These are phyloP conservation scores for Aegle marmelos DNA, from an alignment of 345 rosid species.

Conservation along the genomic window DNA sequence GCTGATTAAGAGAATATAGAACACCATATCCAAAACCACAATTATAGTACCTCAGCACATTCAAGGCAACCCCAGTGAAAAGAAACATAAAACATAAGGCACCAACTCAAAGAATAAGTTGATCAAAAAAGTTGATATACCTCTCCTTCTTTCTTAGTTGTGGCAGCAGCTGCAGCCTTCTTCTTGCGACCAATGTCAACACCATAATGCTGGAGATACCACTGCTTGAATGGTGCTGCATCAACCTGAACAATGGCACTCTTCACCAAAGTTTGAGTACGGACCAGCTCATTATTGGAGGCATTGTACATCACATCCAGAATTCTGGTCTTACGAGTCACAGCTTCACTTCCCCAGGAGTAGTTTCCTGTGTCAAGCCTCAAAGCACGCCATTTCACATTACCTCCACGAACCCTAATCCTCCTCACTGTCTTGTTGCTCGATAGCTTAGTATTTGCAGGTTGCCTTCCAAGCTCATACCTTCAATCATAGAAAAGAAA, in stretches of 20 bases:
- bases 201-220: constrained; percentile 53
- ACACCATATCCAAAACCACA: background rate
- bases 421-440: constrained; percentile 89
- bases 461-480: constrained; percentile 90
- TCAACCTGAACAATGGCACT: constrained; percentile 52
- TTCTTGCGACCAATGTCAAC: constrained; percentile 57
- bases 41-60: background rate
- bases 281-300: constrained; percentile 80
- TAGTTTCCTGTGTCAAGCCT: constrained; percentile 84
- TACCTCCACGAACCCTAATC: constrained; percentile 79
- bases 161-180: constrained; percentile 24
- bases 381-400: constrained; percentile 86
- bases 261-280: constrained; percentile 69
- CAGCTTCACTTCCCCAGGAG: constrained; percentile 91
- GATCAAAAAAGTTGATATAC: constrained; percentile 1
- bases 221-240: constrained; percentile 55
- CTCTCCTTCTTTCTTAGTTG: constrained; percentile 45
- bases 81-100: background rate
- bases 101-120: background rate
- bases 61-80: too few species aligned
- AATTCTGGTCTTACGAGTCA: constrained; percentile 76
- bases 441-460: constrained; percentile 76
- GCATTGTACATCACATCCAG: constrained; percentile 90
- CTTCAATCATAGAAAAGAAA: constrained; percentile 19
- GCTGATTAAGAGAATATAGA: background rate